A percentile compares a stretch with the other conserved stretches of the same genome.
Conservation (phyloP, 495 filamentous ascomycete genomes). For the Chaetomium tenue region DNA sequence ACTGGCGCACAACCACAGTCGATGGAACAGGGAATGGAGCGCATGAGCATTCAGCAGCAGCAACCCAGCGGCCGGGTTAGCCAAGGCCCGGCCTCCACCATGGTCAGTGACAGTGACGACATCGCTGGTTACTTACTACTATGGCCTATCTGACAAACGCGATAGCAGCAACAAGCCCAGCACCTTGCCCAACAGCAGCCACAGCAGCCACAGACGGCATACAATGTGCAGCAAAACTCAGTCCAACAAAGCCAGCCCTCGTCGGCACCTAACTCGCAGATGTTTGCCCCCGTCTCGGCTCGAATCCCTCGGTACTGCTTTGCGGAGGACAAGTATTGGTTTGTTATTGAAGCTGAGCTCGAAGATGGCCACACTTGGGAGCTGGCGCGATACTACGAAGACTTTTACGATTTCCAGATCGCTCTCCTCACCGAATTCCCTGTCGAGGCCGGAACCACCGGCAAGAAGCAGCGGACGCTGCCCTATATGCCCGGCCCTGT, state of each 20-base stretch:
- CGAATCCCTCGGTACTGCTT: slow-evolving; percentile 93
- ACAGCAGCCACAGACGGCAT: slow-evolving; percentile 32
- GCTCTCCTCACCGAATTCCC: slow-evolving; percentile 91
- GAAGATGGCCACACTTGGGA: slow-evolving; percentile 93
- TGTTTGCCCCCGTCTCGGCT: slow-evolving; percentile 62
- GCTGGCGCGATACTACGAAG: slow-evolving; percentile 88
- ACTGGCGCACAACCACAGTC: slow-evolving; percentile 48
- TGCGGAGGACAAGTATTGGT: slow-evolving; percentile 98
- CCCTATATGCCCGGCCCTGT: slow-evolving; percentile 99
- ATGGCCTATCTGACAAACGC: background rate
- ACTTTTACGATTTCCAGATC: slow-evolving; percentile 99
- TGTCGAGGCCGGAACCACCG: slow-evolving; percentile 82
- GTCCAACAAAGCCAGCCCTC: slow-evolving; percentile 38
- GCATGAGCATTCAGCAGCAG: slow-evolving; percentile 67
- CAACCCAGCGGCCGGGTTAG: slow-evolving; percentile 46
- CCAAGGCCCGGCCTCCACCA: slow-evolving; percentile 41
- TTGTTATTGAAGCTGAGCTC: slow-evolving; percentile 87
- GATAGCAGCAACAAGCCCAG: slow-evolving; percentile 22
- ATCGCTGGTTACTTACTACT: background rate
- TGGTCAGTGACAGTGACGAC: slow-evolving; percentile 44
- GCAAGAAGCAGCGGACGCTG: slow-evolving; percentile 70
- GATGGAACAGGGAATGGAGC: slow-evolving; percentile 69
- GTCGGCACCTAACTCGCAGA: slow-evolving; percentile 43
- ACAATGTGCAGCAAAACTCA: slow-evolving; percentile 27
- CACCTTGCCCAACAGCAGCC: slow-evolving; percentile 31